phyloP scores from a whole-genome alignment of 2,329 filamentous ascomycete genomes.

The Leptographium procerum region DNA sequence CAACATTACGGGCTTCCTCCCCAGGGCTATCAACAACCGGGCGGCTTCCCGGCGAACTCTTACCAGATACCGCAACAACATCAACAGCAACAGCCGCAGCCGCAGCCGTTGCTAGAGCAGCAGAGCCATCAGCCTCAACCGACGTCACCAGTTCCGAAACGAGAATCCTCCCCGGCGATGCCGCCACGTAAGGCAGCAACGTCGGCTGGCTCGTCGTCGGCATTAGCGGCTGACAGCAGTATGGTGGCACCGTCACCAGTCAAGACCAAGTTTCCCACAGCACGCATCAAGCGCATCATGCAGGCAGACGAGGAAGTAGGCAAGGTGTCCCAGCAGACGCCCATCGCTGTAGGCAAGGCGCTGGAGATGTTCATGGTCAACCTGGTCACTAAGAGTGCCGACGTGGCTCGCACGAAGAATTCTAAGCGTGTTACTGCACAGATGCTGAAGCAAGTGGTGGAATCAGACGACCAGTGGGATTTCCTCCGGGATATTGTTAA shows the following conservation, averaged over 20 bases:
- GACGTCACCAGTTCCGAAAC: not conserved
- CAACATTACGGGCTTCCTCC: slow-evolving; percentile 4
- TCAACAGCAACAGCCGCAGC: slow-evolving; percentile 12
- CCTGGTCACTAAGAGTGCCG: slow-evolving; percentile 77
- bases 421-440: slow-evolving; percentile 82
- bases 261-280: slow-evolving; percentile 91
- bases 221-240: slow-evolving; percentile 2
- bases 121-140: slow-evolving; percentile 1
- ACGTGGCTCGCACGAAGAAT: slow-evolving; percentile 68
- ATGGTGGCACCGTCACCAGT: slow-evolving; percentile 57
- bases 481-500: slow-evolving; percentile 84
- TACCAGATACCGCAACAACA: slow-evolving; percentile 4
- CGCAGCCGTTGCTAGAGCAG: slow-evolving; percentile 9
- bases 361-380: slow-evolving; percentile 97
- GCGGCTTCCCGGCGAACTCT: not conserved
- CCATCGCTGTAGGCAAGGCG: slow-evolving; percentile 90
- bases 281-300: slow-evolving; percentile 98
- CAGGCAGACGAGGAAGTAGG: slow-evolving; percentile 97
- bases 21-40: slow-evolving; percentile 3
- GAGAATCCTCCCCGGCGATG: slow-evolving; percentile 5
- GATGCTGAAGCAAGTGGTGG: slow-evolving; percentile 85
- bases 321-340: slow-evolving; percentile 95
- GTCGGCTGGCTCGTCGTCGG: not conserved
- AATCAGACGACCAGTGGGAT: slow-evolving; percentile 84
- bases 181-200: slow-evolving; percentile 8